Evolutionary conservation across 1,139 yeast species (phyloP).

Genomic region (Protomyces gravidus): DNA sequence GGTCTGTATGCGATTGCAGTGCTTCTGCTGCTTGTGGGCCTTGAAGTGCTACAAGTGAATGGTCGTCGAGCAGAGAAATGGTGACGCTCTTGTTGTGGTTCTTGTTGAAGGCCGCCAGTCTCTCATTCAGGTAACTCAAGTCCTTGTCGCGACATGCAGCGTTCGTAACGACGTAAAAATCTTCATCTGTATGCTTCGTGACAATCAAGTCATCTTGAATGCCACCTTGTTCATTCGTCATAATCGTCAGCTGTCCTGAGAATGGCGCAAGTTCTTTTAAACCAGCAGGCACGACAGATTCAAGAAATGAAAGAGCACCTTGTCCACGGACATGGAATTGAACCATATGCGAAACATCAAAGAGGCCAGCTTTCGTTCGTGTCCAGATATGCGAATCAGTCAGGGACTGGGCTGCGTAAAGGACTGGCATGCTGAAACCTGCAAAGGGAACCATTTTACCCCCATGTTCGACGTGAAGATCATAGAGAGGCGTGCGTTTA

Average conservation of each 20-base stretch:
- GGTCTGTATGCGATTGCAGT: conserved; percentile 60
- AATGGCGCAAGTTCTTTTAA: conserved; percentile 53
- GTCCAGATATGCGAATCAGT: conserved; percentile 95
- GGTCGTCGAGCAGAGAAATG: conserved; percentile 64
- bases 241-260: conserved; percentile 69
- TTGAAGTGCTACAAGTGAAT: conserved; percentile 77
- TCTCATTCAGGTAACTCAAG: conserved; percentile 55
- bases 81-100: conserved; percentile 44
- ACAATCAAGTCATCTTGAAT: conserved; percentile 86
- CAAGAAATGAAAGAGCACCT: conserved; percentile 63
- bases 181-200: conserved; percentile 73
- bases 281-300: conserved; percentile 82
- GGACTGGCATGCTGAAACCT: conserved; percentile 89
- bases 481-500: conserved; percentile 72
- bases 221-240: conserved; percentile 70
- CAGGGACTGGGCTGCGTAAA: conserved; percentile 72
- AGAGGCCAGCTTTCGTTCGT: conserved; percentile 76
- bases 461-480: conserved; percentile 68
- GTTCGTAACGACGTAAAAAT: conserved; percentile 87
- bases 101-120: conserved; percentile 43
- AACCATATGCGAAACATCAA: conserved; percentile 93
- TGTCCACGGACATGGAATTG: conserved; percentile 53
- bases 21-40: conserved; percentile 64
- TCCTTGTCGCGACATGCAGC: conserved; percentile 93
- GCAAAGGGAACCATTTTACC: conserved; percentile 96